Evolutionary conservation across 1,284 basidiomycete species (phyloP).

Genomic region (Hemileia vastatrix): DNA sequence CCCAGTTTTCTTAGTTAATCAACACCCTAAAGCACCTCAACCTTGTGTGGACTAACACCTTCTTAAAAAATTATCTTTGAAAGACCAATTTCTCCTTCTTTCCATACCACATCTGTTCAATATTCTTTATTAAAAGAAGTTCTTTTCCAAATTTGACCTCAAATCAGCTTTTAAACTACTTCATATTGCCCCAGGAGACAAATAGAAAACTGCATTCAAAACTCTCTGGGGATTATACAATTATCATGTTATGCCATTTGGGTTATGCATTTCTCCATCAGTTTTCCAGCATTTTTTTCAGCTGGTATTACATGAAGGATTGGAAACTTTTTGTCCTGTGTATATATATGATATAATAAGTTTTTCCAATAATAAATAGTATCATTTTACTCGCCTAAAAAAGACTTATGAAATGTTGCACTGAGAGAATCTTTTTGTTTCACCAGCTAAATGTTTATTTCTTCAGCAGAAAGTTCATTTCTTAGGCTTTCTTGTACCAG

Average conservation of each 20-base stretch:
- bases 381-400: not conserved
- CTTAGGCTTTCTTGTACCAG: constrained; percentile 4
- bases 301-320: not conserved
- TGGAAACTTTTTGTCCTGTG: not conserved
- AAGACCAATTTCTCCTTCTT: not conserved
- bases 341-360: not conserved
- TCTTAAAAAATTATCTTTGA: not conserved
- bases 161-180: constrained; percentile 6
- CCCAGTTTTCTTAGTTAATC: not conserved
- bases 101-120: not conserved
- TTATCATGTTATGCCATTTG: constrained; percentile 9
- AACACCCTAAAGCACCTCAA: not conserved
- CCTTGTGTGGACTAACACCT: constrained; percentile 4
- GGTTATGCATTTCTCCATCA: constrained; percentile 27
- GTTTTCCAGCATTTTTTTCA: constrained; percentile 16
- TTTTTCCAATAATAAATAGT: too few relatives aligned
- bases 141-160: constrained; percentile 7
- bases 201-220: not conserved
- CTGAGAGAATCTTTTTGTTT: not conserved
- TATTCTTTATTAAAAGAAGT: not conserved
- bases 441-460: constrained; percentile 7
- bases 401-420: not conserved
- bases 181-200: not conserved
- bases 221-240: constrained; percentile 8
- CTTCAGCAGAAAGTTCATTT: not conserved